Base-by-base conservation (phyloP, 1,139 yeast genomes). In the Pichia sp. region DNA sequence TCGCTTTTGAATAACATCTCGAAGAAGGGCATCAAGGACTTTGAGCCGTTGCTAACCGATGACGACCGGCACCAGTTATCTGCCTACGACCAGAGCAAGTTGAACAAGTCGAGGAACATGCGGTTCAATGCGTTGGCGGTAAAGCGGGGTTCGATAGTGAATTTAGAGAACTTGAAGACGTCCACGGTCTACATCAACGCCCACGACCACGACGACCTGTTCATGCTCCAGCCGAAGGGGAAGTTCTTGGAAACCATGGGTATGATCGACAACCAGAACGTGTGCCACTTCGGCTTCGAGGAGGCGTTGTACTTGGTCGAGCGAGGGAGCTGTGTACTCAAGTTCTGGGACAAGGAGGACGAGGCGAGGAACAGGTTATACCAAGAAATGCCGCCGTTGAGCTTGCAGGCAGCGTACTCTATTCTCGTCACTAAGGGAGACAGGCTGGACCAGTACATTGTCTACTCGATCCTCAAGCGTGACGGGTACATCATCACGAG, bases 241-340 rank as follows among this genome's bases (percentile, higher is more conserved):
- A 82, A 83, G 40, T 88, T 83, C 65, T 79, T 90, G 63, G 83
- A 82, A 58, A 85, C 88, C 33, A 77, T 88, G 72, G 98, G 98
- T 0, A 71, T 65, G 42, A 77, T 85, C 0, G 84, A 79, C 57
- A 67, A 71, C 9, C 61, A 71, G 1, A 81, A 81, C 2, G 58
- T 73, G 27, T 67, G 69, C 45, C 61, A 58, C 49, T 72, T 92
- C 45, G 73, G 72, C 24, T 79, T 82, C 10, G 82, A 88, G 56
- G 98, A 92, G 64, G 78, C 85, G 4, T 72, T 90, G 0, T 92
- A 91, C 67, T 73, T 92, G 55, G 80, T 85, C 2, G 97, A 92
- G 68, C 75, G 98, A 65, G 98, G 98, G 0, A 80, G 90, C 1
- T 74, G 90, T 67, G 74, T 82, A 30, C 80, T 88, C 24, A 82